phyloP scores from a whole-genome alignment of 257 asterid species.

The Gynochthodes officinalis region DNA sequence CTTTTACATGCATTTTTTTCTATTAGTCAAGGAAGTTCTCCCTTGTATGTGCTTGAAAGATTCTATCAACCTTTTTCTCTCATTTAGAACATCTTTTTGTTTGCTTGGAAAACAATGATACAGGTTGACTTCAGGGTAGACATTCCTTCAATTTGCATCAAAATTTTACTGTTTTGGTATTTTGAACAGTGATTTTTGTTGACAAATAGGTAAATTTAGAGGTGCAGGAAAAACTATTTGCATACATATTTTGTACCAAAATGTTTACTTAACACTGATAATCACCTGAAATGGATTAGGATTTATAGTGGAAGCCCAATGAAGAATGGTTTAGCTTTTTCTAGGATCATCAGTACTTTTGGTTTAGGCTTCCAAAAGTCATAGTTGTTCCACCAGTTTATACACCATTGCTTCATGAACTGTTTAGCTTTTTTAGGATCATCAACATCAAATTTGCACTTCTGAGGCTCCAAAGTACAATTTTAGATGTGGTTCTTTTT shows the following conservation, averaged over 20 bases:
- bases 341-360: no score
- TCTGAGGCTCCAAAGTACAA: background rate
- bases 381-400: background rate
- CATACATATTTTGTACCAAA: background rate
- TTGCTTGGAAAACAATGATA: background rate
- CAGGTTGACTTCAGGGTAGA: background rate
- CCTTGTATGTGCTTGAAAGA: background rate
- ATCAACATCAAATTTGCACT: background rate
- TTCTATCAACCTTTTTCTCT: background rate
- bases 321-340: background rate
- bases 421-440: background rate
- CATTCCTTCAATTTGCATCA: background rate
- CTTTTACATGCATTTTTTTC: constrained; percentile 1
- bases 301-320: background rate
- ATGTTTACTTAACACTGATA: background rate
- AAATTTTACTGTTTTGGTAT: background rate
- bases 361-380: background rate
- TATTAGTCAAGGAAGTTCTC: background rate
- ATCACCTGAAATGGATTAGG: background rate
- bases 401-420: background rate
- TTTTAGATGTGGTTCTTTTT: background rate
- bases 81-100: background rate
- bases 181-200: background rate
- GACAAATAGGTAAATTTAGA: background rate
- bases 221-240: background rate